Conservation (phyloP, 192 early-diverging fungal species). For the Diversispora epigaea region DNA sequence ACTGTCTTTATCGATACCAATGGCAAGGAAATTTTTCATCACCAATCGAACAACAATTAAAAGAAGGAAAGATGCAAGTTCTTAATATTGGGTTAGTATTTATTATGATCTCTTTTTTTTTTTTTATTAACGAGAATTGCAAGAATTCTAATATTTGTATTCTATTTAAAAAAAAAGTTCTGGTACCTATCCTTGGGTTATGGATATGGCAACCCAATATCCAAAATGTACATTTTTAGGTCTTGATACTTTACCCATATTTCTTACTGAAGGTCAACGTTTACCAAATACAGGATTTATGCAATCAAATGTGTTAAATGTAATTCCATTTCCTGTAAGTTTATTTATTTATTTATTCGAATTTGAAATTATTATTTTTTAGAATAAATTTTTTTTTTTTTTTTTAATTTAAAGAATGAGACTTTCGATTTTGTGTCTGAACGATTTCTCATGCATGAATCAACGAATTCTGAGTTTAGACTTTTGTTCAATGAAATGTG, state of each 20-base stretch:
- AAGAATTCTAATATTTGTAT: not conserved
- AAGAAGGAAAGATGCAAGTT: not conserved
- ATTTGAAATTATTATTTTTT: too few species aligned
- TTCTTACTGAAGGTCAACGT: not conserved
- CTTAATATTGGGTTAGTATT: not conserved
- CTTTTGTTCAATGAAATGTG: not conserved
- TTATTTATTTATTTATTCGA: too few species aligned
- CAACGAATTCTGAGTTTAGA: not conserved
- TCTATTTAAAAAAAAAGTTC: not conserved
- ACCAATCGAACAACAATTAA: not conserved
- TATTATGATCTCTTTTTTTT: not conserved
- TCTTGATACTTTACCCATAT: not conserved
- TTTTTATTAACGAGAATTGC: not conserved
- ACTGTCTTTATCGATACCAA: not conserved
- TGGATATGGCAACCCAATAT: not conserved
- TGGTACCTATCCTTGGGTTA: not conserved
- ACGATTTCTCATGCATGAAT: not conserved
- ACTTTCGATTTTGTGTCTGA: not conserved
- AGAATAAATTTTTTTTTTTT: too few species aligned
- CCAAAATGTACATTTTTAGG: not conserved
- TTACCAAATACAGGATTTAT: conserved; percentile 5
- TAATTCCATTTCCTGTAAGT: not conserved
- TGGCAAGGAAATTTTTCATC: conserved; percentile 2
- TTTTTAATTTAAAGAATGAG: not conserved
- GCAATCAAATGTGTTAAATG: not conserved